Conservation (phyloP, 495 filamentous ascomycete species). For the Penicillium crystallinum region DNA sequence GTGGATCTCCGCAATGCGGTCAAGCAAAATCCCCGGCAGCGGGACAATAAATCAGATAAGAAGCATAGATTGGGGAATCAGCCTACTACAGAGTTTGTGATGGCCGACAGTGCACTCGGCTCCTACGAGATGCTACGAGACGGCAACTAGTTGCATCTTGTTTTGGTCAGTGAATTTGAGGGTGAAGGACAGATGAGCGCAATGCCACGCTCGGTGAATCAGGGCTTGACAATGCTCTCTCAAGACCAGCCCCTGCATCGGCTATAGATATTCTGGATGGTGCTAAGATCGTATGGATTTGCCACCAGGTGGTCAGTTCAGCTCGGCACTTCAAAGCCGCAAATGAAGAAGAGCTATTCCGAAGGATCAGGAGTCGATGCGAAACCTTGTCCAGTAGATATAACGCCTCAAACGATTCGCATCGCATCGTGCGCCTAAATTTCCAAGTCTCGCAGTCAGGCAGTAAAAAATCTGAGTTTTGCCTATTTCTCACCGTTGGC, state of each 20-base stretch:
- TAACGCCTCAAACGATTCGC: no score
- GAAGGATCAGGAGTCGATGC: no score
- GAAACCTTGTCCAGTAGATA: no score
- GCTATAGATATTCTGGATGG: background rate
- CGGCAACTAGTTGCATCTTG: slow-evolving; percentile 27
- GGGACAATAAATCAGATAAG: slow-evolving; percentile 20
- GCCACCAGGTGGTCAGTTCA: background rate
- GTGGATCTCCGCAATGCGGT: no score
- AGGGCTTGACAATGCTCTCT: slow-evolving; percentile 19
- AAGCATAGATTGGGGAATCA: slow-evolving; percentile 40
- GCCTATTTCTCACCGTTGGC: no score
- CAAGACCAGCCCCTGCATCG: slow-evolving; percentile 19
- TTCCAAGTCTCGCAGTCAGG: no score
- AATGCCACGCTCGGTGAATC: slow-evolving; percentile 20
- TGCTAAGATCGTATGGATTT: background rate
- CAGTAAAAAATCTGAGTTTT: no score
- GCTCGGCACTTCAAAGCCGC: background rate
- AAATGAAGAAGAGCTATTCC: no score
- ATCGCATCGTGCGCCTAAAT: no score
- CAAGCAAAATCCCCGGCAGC: slow-evolving; percentile 42
- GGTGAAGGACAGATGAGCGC: slow-evolving; percentile 25
- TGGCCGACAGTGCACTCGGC: slow-evolving; percentile 35
- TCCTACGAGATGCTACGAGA: slow-evolving; percentile 7
- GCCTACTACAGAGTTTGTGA: slow-evolving; percentile 38
- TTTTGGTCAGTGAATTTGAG: slow-evolving; percentile 29